Evolutionary conservation across 2,329 filamentous ascomycete genomes (phyloP).

Genomic region (Stagonosporopsis vannaccii): DNA sequence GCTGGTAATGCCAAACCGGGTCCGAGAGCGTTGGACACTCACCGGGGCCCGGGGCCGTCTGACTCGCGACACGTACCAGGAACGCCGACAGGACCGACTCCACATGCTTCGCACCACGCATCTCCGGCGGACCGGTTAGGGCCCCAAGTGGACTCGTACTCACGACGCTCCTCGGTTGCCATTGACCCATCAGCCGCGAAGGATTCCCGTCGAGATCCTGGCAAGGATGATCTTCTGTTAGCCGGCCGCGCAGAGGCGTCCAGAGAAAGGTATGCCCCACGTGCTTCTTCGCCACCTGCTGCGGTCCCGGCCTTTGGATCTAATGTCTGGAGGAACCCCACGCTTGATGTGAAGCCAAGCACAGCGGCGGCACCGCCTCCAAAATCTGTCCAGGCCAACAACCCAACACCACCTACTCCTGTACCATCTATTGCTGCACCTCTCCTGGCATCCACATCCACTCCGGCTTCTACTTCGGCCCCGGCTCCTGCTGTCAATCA

Average conservation of each 20-base stretch:
- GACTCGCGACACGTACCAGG: conserved; percentile 44
- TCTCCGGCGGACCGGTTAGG: conserved; percentile 44
- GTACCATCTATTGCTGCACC: conserved; percentile 32
- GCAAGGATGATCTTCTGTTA: conserved; percentile 54
- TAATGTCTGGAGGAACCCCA: conserved; percentile 54
- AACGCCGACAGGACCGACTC: conserved; percentile 44
- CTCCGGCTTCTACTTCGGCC: conserved; percentile 38
- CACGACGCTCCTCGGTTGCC: conserved; percentile 47
- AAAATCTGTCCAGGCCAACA: conserved; percentile 33
- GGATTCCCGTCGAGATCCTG: conserved; percentile 49
- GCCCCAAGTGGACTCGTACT: conserved; percentile 41
- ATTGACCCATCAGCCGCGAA: conserved; percentile 44
- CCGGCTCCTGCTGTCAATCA: conserved; percentile 29
- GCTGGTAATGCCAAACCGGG: conserved; percentile 41
- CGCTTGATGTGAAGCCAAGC: conserved; percentile 44
- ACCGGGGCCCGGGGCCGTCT: conserved; percentile 35
- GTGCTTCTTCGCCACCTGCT: conserved; percentile 61
- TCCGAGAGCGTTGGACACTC: conserved; percentile 40
- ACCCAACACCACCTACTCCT: conserved; percentile 24
- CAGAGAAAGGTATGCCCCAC: conserved; percentile 55
- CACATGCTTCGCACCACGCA: conserved; percentile 43
- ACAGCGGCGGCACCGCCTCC: conserved; percentile 33
- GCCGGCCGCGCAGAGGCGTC: conserved; percentile 56
- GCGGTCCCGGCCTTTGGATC: conserved; percentile 64
- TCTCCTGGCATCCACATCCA: background rate